phyloP scores from a whole-genome alignment of 2,329 filamentous ascomycete genomes.

The Aspergillus fumigatus region DNA sequence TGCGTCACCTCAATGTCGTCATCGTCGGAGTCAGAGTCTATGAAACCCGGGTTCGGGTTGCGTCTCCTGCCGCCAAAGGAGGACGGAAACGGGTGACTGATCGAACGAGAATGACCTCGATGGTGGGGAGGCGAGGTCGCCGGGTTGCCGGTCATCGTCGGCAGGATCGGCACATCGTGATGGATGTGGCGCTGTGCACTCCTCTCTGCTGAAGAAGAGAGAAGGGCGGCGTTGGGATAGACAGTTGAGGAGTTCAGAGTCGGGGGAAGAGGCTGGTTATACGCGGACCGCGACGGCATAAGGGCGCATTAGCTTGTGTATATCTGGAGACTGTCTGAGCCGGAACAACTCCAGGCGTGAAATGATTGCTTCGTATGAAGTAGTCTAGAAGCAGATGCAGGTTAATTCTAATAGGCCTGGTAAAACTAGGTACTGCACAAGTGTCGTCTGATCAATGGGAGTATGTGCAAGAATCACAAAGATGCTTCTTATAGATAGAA shows the following conservation, averaged over 20 bases:
- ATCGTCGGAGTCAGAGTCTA: constrained; percentile 46
- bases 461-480: not conserved
- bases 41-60: constrained; percentile 44
- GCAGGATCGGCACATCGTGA: constrained; percentile 23
- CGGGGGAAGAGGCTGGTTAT: constrained; percentile 26
- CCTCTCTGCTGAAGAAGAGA: constrained; percentile 14
- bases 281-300: constrained; percentile 35
- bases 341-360: not conserved
- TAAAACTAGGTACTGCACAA: not conserved
- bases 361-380: not conserved
- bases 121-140: constrained; percentile 17
- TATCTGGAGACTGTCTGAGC: not conserved
- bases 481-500: not conserved
- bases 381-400: not conserved
- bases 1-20: constrained; percentile 31
- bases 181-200: constrained; percentile 16
- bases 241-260: constrained; percentile 18
- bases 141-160: constrained; percentile 17
- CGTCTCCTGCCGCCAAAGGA: constrained; percentile 56
- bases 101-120: constrained; percentile 57
- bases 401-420: not conserved
- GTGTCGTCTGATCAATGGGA: not conserved
- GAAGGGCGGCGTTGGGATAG: constrained; percentile 15
- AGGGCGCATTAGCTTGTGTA: constrained; percentile 24
- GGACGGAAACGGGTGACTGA: constrained; percentile 75